Evolutionary conservation across 768 basidiomycete genomes (phyloP), one percentile per base, ranked within the genome.

Genomic region (Rhizopogon vulgaris): DNA sequence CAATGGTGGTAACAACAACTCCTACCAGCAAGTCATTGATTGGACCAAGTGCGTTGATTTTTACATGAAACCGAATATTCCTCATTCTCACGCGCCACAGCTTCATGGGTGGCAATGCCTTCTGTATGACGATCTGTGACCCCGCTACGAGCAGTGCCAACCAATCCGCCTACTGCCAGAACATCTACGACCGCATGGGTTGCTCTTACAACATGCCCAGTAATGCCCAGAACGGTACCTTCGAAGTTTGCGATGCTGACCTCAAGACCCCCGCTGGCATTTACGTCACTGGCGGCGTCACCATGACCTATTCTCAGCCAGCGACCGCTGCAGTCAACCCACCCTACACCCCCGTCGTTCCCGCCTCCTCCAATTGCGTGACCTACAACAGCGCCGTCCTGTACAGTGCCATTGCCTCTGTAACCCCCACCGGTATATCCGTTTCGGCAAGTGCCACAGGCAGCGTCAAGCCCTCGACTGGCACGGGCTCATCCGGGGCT

Each of bases 41-140:
- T 90, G 88, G 88, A 75, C 75, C 65, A 74, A 75, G 84, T 80
- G 58, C 48, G 82, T 24, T 5, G n/a, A 9, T 53, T 48, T 14
- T 51, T 10, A 3, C 9, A 7, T 14, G 3, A 8, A 22, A 32
- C 6, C 11, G 17, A 32, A 32, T 45, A 9, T 4, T 12, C 28
- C 30, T 5, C 30, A 14, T 32, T 32, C 43, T 45, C 30, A 64
- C 60, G 40, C 74, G 54, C 4, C 27, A 14, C 53, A 85, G 84
- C 66, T 91, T 90, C 76, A 80, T 88, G 59, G 90, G 89, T 51
- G 75, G 76, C 36, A 62, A 71, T 60, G 7, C 53, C 4, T 84
- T 87, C 74, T 92, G 88, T 68, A 59, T 83, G 54, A 91, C 90
- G 61, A 75, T 78, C 0, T 92, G 90, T 68, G 78, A 86, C 60